Base-by-base conservation (phyloP, 2,329 filamentous ascomycete genomes). In the Fusarium sterilihyphosum region DNA sequence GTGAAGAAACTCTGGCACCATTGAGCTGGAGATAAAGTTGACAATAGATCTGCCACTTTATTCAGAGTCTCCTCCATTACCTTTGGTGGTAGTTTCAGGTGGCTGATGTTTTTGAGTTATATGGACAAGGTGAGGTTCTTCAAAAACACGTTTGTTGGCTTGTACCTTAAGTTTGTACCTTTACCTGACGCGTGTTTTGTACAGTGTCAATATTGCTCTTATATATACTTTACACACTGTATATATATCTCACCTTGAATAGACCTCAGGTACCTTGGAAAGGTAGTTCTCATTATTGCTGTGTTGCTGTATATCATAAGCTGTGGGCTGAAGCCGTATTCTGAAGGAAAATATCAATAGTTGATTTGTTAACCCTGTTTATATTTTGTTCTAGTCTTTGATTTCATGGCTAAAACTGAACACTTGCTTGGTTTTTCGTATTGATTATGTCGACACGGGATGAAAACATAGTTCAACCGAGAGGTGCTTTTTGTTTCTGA, bases 1-100 rank as follows among this genome's bases (percentile, higher is more conserved):
- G 86, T 77, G 78, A 88, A 89, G 77, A 86, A 86, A 31, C 82
- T 75, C 75, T 88, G 88, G 71, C 86, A 88, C 75, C 74, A 80
- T 50, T 79, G 73, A 8, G 81, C 75, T 18, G 82, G 82, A 17
- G 79, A 60, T 61, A 77, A 40, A 41, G 41, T 20, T 22, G 69
- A 54, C 24, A 29, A 33, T 16, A 61, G 14, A n/a, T 68, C 59
- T 20, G 41, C 46, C 20, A 62, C 22, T 33, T 61, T 53, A 18
- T 69, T 37, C 11, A 70, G 13, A 14, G 58, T 22, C 18, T 77
- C 70, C 49, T 63, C 59, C 47, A 44, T 67, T n/a, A 18, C 18
- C 17, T 24, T 43, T 41, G 26, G 14, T 22, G 16, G 38, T 69
- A 40, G 40, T 31, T 14, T 24, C 33, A 29, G 43, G 33, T 33